Evolutionary conservation across 2,329 filamentous ascomycete genomes (phyloP).

Genomic region (Ophiostoma ulmi): DNA sequence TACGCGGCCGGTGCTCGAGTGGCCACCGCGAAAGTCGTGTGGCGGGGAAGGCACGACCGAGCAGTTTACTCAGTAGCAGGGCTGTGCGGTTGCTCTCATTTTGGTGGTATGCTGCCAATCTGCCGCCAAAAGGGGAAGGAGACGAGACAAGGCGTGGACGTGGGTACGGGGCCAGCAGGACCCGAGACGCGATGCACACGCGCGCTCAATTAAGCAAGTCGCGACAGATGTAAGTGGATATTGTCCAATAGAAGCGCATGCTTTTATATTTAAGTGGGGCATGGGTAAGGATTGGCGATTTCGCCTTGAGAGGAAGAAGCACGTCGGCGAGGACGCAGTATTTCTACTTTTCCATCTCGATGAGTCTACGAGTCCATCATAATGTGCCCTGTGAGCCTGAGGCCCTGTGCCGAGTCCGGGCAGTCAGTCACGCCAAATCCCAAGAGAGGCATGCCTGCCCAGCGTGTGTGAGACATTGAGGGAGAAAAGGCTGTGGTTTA

Average conservation of each 20-base stretch:
- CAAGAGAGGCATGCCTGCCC: not conserved
- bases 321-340: not conserved
- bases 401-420: not conserved
- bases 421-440: not conserved
- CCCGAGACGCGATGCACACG: conserved; percentile 25
- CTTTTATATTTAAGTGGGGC: not conserved
- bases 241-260: not conserved
- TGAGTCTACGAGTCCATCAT: not conserved
- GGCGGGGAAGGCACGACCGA: conserved; percentile 27
- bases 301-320: conserved; percentile 1
- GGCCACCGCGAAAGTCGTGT: conserved; percentile 24
- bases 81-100: not conserved
- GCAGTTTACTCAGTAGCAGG: not conserved
- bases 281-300: not conserved
- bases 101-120: conserved; percentile 4
- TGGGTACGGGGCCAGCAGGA: conserved; percentile 21
- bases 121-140: conserved; percentile 4
- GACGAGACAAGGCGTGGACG: conserved; percentile 15
- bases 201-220: conserved; percentile 23
- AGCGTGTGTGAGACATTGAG: conserved; percentile 3
- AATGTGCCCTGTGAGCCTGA: not conserved
- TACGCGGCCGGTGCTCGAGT: conserved; percentile 21
- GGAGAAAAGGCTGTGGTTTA: not conserved
- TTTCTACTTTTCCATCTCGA: not conserved
- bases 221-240: conserved; percentile 23